Evolutionary conservation across 2,329 filamentous ascomycete genomes (phyloP), one percentile per base, ranked within the genome.

Genomic region (Fusarium avenaceum): DNA sequence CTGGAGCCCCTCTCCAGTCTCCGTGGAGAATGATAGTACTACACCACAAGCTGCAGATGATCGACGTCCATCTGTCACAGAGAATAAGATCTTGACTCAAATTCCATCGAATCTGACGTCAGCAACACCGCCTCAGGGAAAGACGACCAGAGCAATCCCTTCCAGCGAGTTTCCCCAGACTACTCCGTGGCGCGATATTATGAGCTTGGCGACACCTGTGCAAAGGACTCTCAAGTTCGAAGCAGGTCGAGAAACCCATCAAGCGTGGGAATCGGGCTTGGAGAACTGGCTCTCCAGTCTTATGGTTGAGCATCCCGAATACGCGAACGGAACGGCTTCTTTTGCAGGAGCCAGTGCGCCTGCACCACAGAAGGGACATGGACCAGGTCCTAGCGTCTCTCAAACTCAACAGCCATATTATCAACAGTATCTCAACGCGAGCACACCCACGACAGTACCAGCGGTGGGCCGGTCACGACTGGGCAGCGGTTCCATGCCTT

Each of bases 211-310:
- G 17, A 87, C 86, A 3, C 78, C 89, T 0, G 78, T 84, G 15
- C 90, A 96, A 69, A 89, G 94, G 20, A 92, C 96, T 62, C 82
- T 85, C 43, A 90, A 89, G 15, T 97, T 92, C 76, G 87, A 92
- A 60, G 87, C 90, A 59, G 91, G 92, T 0, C 87, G 93, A 44
- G 81, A 87, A 17, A 86, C 91, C 45, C 93, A 94, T 76, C 89
- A 91, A 1, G 78, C 80, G 14, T 88, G 91, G 76, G 89, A 97
- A 61, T 91, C 91, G 7, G 93, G 94, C 2, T 81, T 98, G n/a
- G 83, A 80, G 4, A 78, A 81, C 33, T 90, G 88, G 88, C 78
- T 90, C 22, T 56, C 71, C 2, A 72, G 77, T n/a, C 75, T 87
- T 66, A 79, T 82, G 56, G 71, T 74, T 7, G 78, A 83, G 64